phyloP scores from a whole-genome alignment of 2,329 filamentous ascomycete genomes.

The Furcasterigmium sp. region DNA sequence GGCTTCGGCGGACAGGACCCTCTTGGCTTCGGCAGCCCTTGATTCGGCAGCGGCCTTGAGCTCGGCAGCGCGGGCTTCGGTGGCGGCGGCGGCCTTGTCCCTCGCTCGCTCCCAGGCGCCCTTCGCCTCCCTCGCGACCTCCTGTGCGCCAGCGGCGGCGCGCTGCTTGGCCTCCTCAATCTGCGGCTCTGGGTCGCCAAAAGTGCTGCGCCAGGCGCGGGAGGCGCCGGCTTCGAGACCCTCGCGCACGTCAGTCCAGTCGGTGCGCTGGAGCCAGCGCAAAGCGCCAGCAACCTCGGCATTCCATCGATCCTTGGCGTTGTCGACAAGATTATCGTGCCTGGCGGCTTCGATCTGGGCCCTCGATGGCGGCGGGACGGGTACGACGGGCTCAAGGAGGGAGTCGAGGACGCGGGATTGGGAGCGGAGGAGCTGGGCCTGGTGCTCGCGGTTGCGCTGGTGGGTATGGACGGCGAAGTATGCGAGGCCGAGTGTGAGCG shows the following conservation, averaged over 20 bases:
- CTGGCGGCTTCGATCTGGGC: constrained; percentile 45
- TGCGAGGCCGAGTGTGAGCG: constrained; percentile 66
- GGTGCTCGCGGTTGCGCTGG: constrained; percentile 58
- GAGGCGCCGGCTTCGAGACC: constrained; percentile 45
- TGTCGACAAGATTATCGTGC: constrained; percentile 54
- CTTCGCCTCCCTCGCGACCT: constrained; percentile 15
- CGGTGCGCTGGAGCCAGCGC: constrained; percentile 58
- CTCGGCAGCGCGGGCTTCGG: constrained; percentile 14
- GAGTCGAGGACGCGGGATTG: constrained; percentile 50
- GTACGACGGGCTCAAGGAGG: constrained; percentile 43
- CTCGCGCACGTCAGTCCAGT: constrained; percentile 60
- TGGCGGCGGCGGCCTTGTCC: constrained; percentile 10
- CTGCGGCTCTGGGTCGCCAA: constrained; percentile 23
- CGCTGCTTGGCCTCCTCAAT: constrained; percentile 22
- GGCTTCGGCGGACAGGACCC: constrained; percentile 5
- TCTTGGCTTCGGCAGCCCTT: constrained; percentile 8
- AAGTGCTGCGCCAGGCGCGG: constrained; percentile 36
- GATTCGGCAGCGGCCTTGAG: constrained; percentile 11
- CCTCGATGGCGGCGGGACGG: constrained; percentile 41
- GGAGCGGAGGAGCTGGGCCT: constrained; percentile 50
- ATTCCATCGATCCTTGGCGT: constrained; percentile 75
- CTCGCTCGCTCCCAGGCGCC: constrained; percentile 14
- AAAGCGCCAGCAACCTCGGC: constrained; percentile 63
- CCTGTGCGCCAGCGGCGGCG: constrained; percentile 7
- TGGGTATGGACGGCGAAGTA: constrained; percentile 69